Conservation (phyloP, 164 flowering plant genomes). For the Magnolia kwangsiensis region DNA sequence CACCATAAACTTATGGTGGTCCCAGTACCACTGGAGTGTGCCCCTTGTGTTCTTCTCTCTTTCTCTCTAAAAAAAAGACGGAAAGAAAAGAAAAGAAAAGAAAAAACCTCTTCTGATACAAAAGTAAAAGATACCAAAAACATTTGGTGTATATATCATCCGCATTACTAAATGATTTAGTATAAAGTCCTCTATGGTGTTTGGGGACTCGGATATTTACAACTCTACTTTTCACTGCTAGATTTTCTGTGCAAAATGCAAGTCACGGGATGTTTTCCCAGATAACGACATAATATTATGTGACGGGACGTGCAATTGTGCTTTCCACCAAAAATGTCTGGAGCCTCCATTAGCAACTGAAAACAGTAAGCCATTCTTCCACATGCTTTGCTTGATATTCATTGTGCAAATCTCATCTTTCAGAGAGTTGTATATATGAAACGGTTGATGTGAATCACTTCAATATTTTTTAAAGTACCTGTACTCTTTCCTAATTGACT, state of each 20-base stretch:
- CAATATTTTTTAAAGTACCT: background rate
- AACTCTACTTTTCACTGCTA: slow-evolving; percentile 16
- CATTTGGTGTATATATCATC: no score
- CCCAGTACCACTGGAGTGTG: no score
- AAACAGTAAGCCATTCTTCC: slow-evolving; percentile 53
- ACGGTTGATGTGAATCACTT: background rate
- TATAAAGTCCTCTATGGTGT: background rate
- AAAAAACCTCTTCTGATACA: no score
- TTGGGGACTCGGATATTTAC: background rate
- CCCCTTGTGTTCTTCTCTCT: no score
- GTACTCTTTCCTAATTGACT: background rate
- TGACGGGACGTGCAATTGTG: slow-evolving; percentile 94
- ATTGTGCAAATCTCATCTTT: background rate
- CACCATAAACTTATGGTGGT: no score
- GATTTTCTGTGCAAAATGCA: slow-evolving; percentile 96
- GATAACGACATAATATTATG: slow-evolving; percentile 95
- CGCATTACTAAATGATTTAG: no score
- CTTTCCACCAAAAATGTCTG: slow-evolving; percentile 93
- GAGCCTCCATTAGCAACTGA: slow-evolving; percentile 90
- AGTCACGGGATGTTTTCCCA: slow-evolving; percentile 67
- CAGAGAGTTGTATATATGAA: background rate
- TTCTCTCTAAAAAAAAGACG: no score
- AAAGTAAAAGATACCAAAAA: no score
- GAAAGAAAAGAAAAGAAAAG: no score
- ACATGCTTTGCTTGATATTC: background rate